Conservation (phyloP, 805 yeast genomes). For the Tetrapisispora taiwanensis region DNA sequence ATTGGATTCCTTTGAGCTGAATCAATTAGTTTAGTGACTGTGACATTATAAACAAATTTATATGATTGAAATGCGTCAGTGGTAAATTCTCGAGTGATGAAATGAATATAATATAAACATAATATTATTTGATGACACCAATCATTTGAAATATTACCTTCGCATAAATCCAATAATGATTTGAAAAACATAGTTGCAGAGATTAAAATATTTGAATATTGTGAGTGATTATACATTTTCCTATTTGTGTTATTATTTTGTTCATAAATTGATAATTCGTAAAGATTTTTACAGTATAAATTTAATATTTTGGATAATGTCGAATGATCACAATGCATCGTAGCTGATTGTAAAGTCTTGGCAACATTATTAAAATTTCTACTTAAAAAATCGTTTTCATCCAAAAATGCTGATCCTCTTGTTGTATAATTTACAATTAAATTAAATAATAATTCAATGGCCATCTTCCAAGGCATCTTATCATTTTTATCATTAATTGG, state of each 20-base stretch:
- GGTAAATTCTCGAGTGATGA: slow-evolving; percentile 21
- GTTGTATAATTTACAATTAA: neutral
- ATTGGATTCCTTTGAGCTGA: neutral
- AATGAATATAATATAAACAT: slow-evolving; percentile 16
- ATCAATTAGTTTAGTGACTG: slow-evolving; percentile 8
- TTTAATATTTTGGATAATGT: slow-evolving; percentile 6
- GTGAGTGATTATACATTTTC: slow-evolving; percentile 9
- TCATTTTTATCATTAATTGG: slow-evolving; percentile 7
- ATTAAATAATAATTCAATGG: slow-evolving; percentile 9
- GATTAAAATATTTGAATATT: slow-evolving; percentile 15
- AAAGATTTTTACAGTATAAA: slow-evolving; percentile 6
- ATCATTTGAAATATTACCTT: slow-evolving; percentile 1
- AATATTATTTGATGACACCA: slow-evolving; percentile 12
- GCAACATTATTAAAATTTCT: slow-evolving; percentile 16
- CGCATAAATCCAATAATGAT: slow-evolving; percentile 8
- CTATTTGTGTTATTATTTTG: slow-evolving; percentile 4
- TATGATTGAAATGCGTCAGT: slow-evolving; percentile 21
- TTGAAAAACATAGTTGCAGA: slow-evolving; percentile 12
- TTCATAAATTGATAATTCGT: slow-evolving; percentile 11
- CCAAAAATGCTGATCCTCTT: neutral
- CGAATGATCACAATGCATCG: slow-evolving; percentile 3
- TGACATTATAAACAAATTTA: slow-evolving; percentile 16
- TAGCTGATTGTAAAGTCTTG: slow-evolving; percentile 11
- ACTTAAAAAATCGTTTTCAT: neutral
- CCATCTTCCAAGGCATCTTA: slow-evolving; percentile 9